Evolutionary conservation across 2,329 filamentous ascomycete species (phyloP).

Genomic region (Paraconiothyrium sp.): DNA sequence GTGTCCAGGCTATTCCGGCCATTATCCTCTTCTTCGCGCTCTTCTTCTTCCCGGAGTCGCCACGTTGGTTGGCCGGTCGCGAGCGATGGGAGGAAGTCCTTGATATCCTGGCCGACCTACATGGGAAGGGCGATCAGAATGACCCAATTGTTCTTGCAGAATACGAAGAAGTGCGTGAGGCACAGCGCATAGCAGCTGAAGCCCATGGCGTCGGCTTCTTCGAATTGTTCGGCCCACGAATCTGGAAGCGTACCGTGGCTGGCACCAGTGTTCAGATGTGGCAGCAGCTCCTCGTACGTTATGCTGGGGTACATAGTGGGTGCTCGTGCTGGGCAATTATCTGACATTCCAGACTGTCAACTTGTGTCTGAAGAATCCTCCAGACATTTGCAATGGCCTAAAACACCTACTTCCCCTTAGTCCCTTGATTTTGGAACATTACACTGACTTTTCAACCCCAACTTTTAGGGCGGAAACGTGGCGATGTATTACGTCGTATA

Average conservation of each 20-base stretch:
- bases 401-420: too few relatives aligned
- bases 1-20: slow-evolving; percentile 57
- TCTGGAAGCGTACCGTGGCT: slow-evolving; percentile 67
- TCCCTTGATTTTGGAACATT: background rate
- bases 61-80: slow-evolving; percentile 60
- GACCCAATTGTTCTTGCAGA: slow-evolving; percentile 60
- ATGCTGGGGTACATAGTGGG: background rate
- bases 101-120: slow-evolving; percentile 55
- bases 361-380: too few relatives aligned
- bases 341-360: too few relatives aligned
- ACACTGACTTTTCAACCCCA: slow-evolving; percentile 8
- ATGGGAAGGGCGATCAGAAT: slow-evolving; percentile 55
- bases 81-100: slow-evolving; percentile 58
- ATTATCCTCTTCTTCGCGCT: slow-evolving; percentile 56
- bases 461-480: slow-evolving; percentile 24
- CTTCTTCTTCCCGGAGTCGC: slow-evolving; percentile 58
- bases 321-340: too few relatives aligned
- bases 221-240: slow-evolving; percentile 60
- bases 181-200: slow-evolving; percentile 50
- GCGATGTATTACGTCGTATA: slow-evolving; percentile 67
- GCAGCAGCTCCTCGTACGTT: slow-evolving; percentile 52
- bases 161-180: slow-evolving; percentile 58
- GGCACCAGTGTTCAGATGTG: slow-evolving; percentile 67
- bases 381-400: too few relatives aligned
- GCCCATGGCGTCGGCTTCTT: slow-evolving; percentile 44